These are phyloP conservation scores for Kalmanozyma brasiliensis DNA, from an alignment of 1,284 basidiomycete species.

Conservation along the genomic window DNA sequence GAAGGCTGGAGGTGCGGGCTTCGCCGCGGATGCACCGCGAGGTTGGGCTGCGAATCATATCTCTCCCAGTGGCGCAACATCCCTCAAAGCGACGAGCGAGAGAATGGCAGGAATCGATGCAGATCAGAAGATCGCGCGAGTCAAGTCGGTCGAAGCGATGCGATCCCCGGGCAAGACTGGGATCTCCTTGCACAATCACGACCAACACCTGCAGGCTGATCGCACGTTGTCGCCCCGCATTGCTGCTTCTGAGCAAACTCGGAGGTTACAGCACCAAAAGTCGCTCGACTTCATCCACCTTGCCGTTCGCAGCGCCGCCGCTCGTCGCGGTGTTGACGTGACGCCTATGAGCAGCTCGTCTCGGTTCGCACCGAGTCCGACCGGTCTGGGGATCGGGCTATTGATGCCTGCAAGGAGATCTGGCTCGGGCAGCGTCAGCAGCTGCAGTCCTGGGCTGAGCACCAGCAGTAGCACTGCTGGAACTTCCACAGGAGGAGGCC, in stretches of 20 bases:
- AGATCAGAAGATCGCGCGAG: slow-evolving; percentile 53
- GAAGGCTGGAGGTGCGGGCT: slow-evolving; percentile 18
- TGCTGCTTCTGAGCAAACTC: slow-evolving; percentile 19
- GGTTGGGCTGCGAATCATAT: slow-evolving; percentile 25
- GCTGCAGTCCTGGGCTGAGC: slow-evolving; percentile 16
- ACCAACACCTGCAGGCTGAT: slow-evolving; percentile 27
- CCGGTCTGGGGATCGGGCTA: slow-evolving; percentile 61
- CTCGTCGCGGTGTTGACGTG: slow-evolving; percentile 48
- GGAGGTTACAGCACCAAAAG: slow-evolving; percentile 62
- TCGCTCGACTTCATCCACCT: slow-evolving; percentile 68
- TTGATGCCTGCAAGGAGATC: slow-evolving; percentile 28
- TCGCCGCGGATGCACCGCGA: slow-evolving; percentile 15
- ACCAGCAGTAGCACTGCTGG: slow-evolving; percentile 29
- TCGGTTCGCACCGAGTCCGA: slow-evolving; percentile 30
- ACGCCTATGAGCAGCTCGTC: slow-evolving; percentile 23
- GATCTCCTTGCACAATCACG: slow-evolving; percentile 39
- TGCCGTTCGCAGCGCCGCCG: slow-evolving; percentile 67
- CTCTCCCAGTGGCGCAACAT: slow-evolving; percentile 6
- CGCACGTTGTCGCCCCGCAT: slow-evolving; percentile 26
- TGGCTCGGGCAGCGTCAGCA: slow-evolving; percentile 6
- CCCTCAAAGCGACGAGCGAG: slow-evolving; percentile 9
- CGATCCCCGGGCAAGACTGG: slow-evolving; percentile 54
- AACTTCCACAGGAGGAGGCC: slow-evolving; percentile 18
- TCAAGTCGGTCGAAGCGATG: slow-evolving; percentile 60
- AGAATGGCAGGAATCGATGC: slow-evolving; percentile 7